Evolutionary conservation across 345 rosid species (phyloP).

Genomic region (Boechera stricta): DNA sequence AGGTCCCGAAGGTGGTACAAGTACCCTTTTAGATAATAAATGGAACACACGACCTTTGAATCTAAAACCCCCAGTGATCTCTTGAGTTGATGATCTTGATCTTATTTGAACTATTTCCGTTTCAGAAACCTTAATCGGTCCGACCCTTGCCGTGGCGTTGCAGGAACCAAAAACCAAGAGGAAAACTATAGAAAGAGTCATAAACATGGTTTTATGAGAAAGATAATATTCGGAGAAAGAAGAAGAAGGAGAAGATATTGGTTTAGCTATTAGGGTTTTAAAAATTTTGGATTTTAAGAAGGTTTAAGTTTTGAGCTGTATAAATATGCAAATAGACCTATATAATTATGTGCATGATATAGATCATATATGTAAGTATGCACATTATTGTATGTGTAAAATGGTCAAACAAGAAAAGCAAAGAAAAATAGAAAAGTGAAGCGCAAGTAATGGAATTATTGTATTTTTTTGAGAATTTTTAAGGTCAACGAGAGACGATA

Average conservation of each 20-base stretch:
- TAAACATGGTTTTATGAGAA: slow-evolving; percentile 36
- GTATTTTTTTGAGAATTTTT: not conserved
- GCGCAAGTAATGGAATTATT: slow-evolving; percentile 41
- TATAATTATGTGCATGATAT: slow-evolving; percentile 15
- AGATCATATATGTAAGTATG: slow-evolving; percentile 14
- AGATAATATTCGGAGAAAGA: not conserved
- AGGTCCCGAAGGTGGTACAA: slow-evolving; percentile 86
- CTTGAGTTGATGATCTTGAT: slow-evolving; percentile 37
- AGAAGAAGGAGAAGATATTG: slow-evolving; percentile 2
- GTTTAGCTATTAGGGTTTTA: slow-evolving; percentile 28
- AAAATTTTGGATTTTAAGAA: slow-evolving; percentile 18
- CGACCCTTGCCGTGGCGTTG: slow-evolving; percentile 48
- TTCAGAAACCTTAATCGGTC: slow-evolving; percentile 33
- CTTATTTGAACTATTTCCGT: slow-evolving; percentile 16
- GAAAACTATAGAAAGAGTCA: slow-evolving; percentile 33
- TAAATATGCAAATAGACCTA: slow-evolving; percentile 1
- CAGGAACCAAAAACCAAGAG: slow-evolving; percentile 50
- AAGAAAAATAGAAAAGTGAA: slow-evolving; percentile 29
- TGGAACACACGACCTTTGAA: slow-evolving; percentile 58
- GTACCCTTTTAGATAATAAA: slow-evolving; percentile 66
- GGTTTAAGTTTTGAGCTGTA: slow-evolving; percentile 8
- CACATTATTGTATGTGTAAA: slow-evolving; percentile 28
- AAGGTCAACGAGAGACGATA: slow-evolving; percentile 33
- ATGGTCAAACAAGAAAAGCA: slow-evolving; percentile 46
- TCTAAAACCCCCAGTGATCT: slow-evolving; percentile 47